Base-by-base conservation (phyloP, 1,284 basidiomycete species). In the Ustilago tritici region DNA sequence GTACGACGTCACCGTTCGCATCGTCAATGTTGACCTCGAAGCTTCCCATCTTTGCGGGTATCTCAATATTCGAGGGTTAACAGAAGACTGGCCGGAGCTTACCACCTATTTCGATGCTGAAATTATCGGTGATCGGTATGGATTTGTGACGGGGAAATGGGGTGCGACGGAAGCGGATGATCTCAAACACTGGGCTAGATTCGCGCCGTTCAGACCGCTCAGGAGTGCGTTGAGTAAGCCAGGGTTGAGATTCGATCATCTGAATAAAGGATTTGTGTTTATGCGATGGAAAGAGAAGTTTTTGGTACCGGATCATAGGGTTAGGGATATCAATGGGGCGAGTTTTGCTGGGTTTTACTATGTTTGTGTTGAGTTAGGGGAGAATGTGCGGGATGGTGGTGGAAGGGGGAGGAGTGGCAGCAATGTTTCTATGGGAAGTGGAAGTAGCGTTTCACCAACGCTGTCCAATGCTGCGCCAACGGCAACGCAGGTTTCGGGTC, bases 231-330 rank as follows among this genome's bases (percentile, higher is more conserved):
- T 84, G 5, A 61, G 46, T 14, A 72, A 77, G 32, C 76, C 79
- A 2, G 76, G 73, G 9, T 59, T 76, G 55, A 52, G 65, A 9
- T 84, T 83, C 61, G 73, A 83, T 35, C 80, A 82, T 38, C 35
- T 74, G 40, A 80, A 78, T 56, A 79, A 84, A 54, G 78, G 75
- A 2, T 89, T 88, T 67, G 84, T 89, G 35, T 98, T 98, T 86
- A 95, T 98, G 92, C 89, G 95, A 68, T 97, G 95, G 93, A 98
- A 98, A 88, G 95, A 98, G 87, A 90, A 92, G 81, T 98, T 98
- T 87, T 88, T 98, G 67, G 94, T 98, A 14, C 95, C 95, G 10
- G 93, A 96, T 86, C 94, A 96, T 87, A 90, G 92, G 67, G 94
- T 96, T 54, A 91, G 93, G 84, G 94, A 96, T 87, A 97, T 98